Percentiles rank a stretch among this genome's conserved stretches.
Evolutionary conservation across 371 early-diverging fungal species (phyloP).

Genomic region (Smittium culicis): DNA sequence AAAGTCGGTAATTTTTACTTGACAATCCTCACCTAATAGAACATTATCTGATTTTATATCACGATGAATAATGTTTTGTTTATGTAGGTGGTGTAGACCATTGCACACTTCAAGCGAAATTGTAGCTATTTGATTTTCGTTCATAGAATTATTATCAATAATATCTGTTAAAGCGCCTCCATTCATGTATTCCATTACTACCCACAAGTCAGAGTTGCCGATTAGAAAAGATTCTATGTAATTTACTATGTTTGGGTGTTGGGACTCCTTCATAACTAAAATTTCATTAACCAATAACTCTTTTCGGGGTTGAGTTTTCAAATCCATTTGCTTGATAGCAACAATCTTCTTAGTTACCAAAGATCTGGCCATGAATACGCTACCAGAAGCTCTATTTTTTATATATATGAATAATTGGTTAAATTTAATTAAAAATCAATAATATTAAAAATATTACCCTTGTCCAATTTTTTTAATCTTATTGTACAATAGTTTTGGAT

Average conservation of each 20-base stretch:
- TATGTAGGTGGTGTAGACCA: conserved; percentile 85
- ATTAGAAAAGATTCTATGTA: conserved; percentile 81
- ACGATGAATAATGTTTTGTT: conserved; percentile 83
- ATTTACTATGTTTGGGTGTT: conserved; percentile 90
- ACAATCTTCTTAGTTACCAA: conserved; percentile 55
- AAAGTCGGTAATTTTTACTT: conserved; percentile 91
- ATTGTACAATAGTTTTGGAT: conserved; percentile 71
- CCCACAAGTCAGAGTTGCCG: conserved; percentile 77
- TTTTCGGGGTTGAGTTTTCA: conserved; percentile 79
- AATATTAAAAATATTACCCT: too few relatives aligned
- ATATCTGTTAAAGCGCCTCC: conserved; percentile 94
- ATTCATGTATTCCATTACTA: conserved; percentile 98
- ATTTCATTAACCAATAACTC: conserved; percentile 93
- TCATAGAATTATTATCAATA: conserved; percentile 82
- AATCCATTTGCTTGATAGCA: conserved; percentile 96
- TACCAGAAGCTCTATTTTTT: conserved; percentile 66
- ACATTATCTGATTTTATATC: conserved; percentile 97
- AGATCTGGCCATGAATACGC: conserved; percentile 75
- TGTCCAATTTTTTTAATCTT: conserved; percentile 90
- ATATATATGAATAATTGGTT: neutral
- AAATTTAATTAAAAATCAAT: too few relatives aligned
- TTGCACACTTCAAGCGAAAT: conserved; percentile 76
- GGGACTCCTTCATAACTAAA: conserved; percentile 83
- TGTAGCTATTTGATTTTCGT: conserved; percentile 81
- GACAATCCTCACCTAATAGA: conserved; percentile 65